A percentile compares a stretch with the other conserved stretches of the same genome.
These are phyloP conservation scores for Nissolia schottii DNA, from an alignment of 306 rosid species.

Conservation along the genomic window DNA sequence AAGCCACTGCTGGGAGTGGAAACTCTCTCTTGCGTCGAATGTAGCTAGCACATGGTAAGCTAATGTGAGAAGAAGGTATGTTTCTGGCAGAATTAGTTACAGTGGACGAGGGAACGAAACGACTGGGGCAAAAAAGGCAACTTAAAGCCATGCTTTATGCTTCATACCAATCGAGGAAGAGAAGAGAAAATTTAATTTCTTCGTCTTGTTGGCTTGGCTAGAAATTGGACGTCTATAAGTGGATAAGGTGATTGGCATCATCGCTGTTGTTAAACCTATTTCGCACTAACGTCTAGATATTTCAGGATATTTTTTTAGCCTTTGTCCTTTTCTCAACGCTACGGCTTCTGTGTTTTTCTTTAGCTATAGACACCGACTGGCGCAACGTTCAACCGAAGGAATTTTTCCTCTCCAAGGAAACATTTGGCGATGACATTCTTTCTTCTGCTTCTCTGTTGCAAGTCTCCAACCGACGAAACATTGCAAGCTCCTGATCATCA, in stretches of 20 bases:
- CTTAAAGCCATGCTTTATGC: constrained; percentile 37
- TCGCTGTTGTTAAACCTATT: not conserved
- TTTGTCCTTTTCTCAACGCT: constrained; percentile 18
- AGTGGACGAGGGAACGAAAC: constrained; percentile 21
- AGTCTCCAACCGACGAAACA: too few species aligned
- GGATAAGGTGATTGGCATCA: constrained; percentile 25
- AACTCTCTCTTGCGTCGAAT: constrained; percentile 32
- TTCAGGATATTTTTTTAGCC: constrained; percentile 10
- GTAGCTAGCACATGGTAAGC: not conserved
- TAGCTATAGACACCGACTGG: not conserved
- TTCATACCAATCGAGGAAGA: constrained; percentile 23
- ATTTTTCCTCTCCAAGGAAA: too few species aligned
- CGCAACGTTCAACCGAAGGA: too few species aligned
- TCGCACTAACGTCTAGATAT: not conserved
- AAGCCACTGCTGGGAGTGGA: constrained; percentile 49
- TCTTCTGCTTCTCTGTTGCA: too few species aligned
- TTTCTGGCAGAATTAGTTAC: constrained; percentile 9
- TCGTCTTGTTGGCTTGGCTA: constrained; percentile 9
- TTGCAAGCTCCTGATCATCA: too few species aligned
- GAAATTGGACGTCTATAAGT: constrained; percentile 6
- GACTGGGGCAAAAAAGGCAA: constrained; percentile 29
- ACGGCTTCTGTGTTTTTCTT: not conserved
- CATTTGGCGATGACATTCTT: too few species aligned
- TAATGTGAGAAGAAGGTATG: constrained; percentile 7
- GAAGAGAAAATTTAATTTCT: not conserved